phyloP scores from a whole-genome alignment of 2,329 filamentous ascomycete genomes.

The Monilinia fructigena region DNA sequence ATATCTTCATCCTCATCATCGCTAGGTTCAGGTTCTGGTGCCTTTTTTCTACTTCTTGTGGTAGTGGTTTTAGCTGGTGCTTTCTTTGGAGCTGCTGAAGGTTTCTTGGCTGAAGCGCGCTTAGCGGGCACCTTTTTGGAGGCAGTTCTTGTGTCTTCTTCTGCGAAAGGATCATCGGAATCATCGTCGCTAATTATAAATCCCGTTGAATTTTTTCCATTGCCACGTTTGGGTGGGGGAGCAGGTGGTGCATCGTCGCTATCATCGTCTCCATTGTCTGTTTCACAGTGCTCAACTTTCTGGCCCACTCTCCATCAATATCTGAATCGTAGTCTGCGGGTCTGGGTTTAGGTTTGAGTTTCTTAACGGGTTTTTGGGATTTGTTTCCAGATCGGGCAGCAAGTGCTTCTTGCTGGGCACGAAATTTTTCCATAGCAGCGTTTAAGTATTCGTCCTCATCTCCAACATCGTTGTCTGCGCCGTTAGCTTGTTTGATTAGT shows the following conservation, averaged over 20 bases:
- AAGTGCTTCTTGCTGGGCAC: slow-evolving; percentile 70
- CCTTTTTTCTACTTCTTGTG: slow-evolving; percentile 47
- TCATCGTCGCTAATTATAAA: slow-evolving; percentile 44
- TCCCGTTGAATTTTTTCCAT: background rate
- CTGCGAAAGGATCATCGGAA: slow-evolving; percentile 50
- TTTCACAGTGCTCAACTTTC: slow-evolving; percentile 41
- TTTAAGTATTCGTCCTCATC: slow-evolving; percentile 70
- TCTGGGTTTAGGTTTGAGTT: slow-evolving; percentile 66
- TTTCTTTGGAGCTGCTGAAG: slow-evolving; percentile 42
- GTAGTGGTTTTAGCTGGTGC: slow-evolving; percentile 42
- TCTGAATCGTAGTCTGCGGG: slow-evolving; percentile 88
- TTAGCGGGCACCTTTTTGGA: slow-evolving; percentile 37
- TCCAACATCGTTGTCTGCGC: slow-evolving; percentile 58
- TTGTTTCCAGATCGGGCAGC: slow-evolving; percentile 58
- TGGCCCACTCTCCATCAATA: slow-evolving; percentile 80
- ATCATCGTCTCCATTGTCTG: slow-evolving; percentile 43
- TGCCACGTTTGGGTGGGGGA: slow-evolving; percentile 30
- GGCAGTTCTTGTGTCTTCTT: background rate
- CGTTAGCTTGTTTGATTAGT: slow-evolving; percentile 49
- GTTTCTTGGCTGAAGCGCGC: slow-evolving; percentile 42
- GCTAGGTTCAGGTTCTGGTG: slow-evolving; percentile 36
- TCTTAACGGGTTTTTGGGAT: slow-evolving; percentile 43
- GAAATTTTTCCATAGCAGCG: slow-evolving; percentile 70
- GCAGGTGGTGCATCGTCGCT: slow-evolving; percentile 43
- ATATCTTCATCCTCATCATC: slow-evolving; percentile 51